Evolutionary conservation across 176 grass and related monocot genomes (phyloP).

Genomic region (Otatea glauca): DNA sequence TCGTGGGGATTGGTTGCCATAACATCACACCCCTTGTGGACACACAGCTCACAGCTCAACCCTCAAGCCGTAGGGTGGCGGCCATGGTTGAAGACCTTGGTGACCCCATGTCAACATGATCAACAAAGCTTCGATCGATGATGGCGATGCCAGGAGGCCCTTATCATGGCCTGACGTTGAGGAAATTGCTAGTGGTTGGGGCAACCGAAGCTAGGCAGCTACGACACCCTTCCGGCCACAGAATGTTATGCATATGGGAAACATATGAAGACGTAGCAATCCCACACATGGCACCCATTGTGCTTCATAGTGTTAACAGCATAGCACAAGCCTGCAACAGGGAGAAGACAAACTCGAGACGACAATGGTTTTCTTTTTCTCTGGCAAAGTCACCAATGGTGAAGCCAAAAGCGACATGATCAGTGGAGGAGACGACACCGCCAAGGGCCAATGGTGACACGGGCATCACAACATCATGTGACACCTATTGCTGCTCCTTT

Average conservation of each 20-base stretch:
- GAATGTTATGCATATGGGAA: not conserved
- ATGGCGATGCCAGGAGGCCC: not conserved
- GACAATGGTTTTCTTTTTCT: not conserved
- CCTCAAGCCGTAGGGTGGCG: not conserved
- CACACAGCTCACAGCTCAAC: slow-evolving; percentile 16
- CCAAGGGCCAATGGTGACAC: not conserved
- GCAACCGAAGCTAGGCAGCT: not conserved
- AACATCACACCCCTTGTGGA: not conserved
- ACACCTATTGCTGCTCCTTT: not conserved
- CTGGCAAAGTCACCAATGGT: not conserved
- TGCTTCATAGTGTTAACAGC: not conserved
- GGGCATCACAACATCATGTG: not conserved
- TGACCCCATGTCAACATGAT: not conserved
- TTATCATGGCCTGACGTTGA: not conserved
- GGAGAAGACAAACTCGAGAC: not conserved
- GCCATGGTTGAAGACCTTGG: not conserved
- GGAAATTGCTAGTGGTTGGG: not conserved
- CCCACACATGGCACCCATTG: not conserved
- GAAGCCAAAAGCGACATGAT: not conserved
- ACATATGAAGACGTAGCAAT: not conserved
- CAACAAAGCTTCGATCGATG: not conserved
- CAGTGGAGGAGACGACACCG: not conserved
- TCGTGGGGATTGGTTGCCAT: not conserved
- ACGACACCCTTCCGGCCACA: not conserved
- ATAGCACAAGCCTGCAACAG: not conserved